Evolutionary conservation across 1,284 basidiomycete species (phyloP).

Genomic region (Vanrija sp.): DNA sequence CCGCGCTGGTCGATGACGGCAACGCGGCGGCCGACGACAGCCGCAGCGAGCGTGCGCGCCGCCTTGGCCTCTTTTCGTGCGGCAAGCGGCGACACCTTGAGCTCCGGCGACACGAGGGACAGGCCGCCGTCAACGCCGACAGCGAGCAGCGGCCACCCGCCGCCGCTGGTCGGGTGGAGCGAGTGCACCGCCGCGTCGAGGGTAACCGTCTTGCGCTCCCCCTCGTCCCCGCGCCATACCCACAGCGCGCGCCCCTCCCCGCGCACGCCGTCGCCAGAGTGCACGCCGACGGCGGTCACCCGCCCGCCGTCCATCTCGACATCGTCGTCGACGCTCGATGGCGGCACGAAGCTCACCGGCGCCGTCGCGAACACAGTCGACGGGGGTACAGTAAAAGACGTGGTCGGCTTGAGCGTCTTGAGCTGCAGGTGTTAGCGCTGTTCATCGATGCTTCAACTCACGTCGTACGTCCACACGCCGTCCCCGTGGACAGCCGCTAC

Average conservation of each 20-base stretch:
- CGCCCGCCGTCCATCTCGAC: slow-evolving; percentile 13
- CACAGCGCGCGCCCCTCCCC: slow-evolving; percentile 32
- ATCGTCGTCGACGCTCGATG: slow-evolving; percentile 2
- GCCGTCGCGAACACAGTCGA: slow-evolving; percentile 38
- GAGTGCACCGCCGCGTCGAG: slow-evolving; percentile 10
- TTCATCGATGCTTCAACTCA: slow-evolving; percentile 20
- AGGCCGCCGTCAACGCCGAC: slow-evolving; percentile 6
- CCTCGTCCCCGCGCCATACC: slow-evolving; percentile 43
- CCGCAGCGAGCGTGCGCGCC: slow-evolving; percentile 4
- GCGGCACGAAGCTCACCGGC: slow-evolving; percentile 34
- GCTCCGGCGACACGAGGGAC: slow-evolving; percentile 4
- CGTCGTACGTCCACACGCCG: slow-evolving; percentile 50
- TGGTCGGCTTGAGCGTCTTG: slow-evolving; percentile 40
- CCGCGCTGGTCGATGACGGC: slow-evolving; percentile 18
- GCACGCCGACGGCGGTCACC: slow-evolving; percentile 33
- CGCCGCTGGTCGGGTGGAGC: slow-evolving; percentile 1
- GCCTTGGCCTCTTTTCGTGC: slow-evolving; percentile 3
- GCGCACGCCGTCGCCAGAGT: slow-evolving; percentile 22
- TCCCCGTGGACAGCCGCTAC: slow-evolving; percentile 48
- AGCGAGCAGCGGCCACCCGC: slow-evolving; percentile 14
- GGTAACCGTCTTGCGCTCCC: slow-evolving; percentile 19
- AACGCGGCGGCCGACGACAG: slow-evolving; percentile 4
- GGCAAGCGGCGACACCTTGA: background rate
- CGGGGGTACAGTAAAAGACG: slow-evolving; percentile 46
- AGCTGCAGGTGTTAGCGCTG: slow-evolving; percentile 25